These are phyloP conservation scores for Chiua sp. DNA, from an alignment of 1,284 basidiomycete genomes.

Conservation along the genomic window DNA sequence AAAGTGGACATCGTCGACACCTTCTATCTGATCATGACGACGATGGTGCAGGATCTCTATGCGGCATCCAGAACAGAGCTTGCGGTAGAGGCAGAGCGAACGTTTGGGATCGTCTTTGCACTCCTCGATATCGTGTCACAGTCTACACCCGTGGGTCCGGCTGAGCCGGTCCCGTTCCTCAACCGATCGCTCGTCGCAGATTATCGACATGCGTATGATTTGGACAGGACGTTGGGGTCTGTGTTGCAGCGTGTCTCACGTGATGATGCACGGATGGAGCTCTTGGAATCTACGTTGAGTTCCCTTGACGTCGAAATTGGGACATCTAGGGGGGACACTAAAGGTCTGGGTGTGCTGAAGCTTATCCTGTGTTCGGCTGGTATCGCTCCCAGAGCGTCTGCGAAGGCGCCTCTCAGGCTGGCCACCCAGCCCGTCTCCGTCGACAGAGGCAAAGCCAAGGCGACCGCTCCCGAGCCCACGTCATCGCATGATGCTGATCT, in stretches of 20 bases:
- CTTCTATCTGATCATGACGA: conserved; percentile 62
- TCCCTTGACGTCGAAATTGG: conserved; percentile 37
- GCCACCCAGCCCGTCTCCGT: conserved; percentile 31
- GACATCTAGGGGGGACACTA: conserved; percentile 23
- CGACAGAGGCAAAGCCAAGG: conserved; percentile 45
- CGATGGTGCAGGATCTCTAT: conserved; percentile 55
- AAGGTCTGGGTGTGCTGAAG: conserved; percentile 60
- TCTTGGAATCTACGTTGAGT: conserved; percentile 56
- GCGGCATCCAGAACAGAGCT: conserved; percentile 46
- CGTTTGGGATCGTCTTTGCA: conserved; percentile 62
- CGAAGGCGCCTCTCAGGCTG: neutral
- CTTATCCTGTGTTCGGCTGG: conserved; percentile 66
- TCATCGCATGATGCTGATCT: conserved; percentile 45
- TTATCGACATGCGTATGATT: conserved; percentile 69
- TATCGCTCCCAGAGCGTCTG: conserved; percentile 36
- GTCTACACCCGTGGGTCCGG: conserved; percentile 7
- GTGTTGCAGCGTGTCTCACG: conserved; percentile 50
- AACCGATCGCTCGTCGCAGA: conserved; percentile 68
- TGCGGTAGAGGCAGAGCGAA: conserved; percentile 52
- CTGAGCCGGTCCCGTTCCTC: conserved; percentile 58
- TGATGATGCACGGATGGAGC: conserved; percentile 61
- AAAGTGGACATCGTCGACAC: conserved; percentile 73
- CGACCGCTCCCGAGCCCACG: conserved; percentile 13
- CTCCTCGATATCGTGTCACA: conserved; percentile 52
- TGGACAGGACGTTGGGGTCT: conserved; percentile 50